Base-by-base conservation (phyloP, 129 eudicot genomes). In the Pittosporum tobira region DNA sequence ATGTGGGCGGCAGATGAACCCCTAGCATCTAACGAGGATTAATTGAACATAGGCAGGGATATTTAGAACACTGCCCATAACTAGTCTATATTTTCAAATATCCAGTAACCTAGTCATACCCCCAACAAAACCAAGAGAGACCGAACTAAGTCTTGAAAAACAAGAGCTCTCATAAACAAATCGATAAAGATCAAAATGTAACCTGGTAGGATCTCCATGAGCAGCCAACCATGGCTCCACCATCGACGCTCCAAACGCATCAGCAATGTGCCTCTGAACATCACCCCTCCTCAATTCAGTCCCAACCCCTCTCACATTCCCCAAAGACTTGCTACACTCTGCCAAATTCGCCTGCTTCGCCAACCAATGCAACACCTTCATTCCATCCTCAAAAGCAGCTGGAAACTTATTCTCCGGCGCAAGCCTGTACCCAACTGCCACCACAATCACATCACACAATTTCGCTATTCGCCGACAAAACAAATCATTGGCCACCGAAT, bases 341-440 rank as follows among this genome's bases (percentile, higher is more conserved):
- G 84, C 89, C 66, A 78, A 69, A 72, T 82, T 82, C 23, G 76
- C 85, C 67, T 82, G 85, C 77, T 78, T 82, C 10, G 82, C 81
- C 50, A 82, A 63, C 85, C 83, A 82, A 62, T 75, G 78, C 79
- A 82, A 24, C 49, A 76, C 90, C 65, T 82, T 82, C 77, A 76
- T 56, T 62, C 90, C 85, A 63, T 82, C 90, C 77, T 78, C 90
- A 58, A 82, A 82, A 0, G 85, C 85, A 0, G 77, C 80, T 0
- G 90, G 90, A 44, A 71, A 82, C 68, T 57, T 61, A 73, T 76
- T 84, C 84, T 88, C 94, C 14, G 94, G 96, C 0, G 96, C 89
- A 62, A 88, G 64, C 64, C 96, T 73, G 45, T 88, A 84, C 42
- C 96, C 96, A 62, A 88, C 89, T 0, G 89, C 87, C 76, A 88